phyloP scores from a whole-genome alignment of 2,329 filamentous ascomycete genomes.

The Diaporthe destruens region DNA sequence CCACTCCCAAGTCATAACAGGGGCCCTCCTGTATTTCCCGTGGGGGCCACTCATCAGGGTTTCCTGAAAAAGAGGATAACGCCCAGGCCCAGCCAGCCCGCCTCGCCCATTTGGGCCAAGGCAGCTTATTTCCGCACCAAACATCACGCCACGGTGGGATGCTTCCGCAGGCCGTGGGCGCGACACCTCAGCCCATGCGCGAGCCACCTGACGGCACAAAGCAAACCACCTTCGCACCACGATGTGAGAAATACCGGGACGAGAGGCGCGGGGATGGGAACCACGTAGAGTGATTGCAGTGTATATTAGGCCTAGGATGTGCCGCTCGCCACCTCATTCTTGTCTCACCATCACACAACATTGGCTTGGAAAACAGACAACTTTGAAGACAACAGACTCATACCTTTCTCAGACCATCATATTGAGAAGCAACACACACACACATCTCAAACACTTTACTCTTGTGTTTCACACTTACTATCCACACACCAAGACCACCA shows the following conservation, averaged over 20 bases:
- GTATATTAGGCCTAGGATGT: conserved; percentile 36
- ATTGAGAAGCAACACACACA: conserved; percentile 5
- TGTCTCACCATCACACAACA: conserved; percentile 35
- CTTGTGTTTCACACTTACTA: neutral
- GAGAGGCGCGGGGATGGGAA: neutral
- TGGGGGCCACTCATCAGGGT: neutral
- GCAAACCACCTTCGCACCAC: conserved; percentile 37
- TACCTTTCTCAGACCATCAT: conserved; percentile 22
- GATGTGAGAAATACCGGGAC: conserved; percentile 19
- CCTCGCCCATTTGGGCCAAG: neutral
- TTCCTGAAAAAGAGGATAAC: neutral
- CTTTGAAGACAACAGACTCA: neutral
- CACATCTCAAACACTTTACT: neutral
- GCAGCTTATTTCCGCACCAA: neutral
- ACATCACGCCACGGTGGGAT: conserved; percentile 42
- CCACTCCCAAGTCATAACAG: neutral
- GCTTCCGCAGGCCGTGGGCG: conserved; percentile 19
- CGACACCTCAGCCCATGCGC: conserved; percentile 32
- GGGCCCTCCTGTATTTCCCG: conserved; percentile 19
- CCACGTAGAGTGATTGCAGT: neutral
- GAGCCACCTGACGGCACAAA: conserved; percentile 10
- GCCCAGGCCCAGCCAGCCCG: neutral
- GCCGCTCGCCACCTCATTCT: conserved; percentile 9
- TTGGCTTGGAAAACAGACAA: conserved; percentile 4
- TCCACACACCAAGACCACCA: neutral